phyloP scores from a whole-genome alignment of 2,329 filamentous ascomycete genomes.

The Pseudopyricularia javanii region DNA sequence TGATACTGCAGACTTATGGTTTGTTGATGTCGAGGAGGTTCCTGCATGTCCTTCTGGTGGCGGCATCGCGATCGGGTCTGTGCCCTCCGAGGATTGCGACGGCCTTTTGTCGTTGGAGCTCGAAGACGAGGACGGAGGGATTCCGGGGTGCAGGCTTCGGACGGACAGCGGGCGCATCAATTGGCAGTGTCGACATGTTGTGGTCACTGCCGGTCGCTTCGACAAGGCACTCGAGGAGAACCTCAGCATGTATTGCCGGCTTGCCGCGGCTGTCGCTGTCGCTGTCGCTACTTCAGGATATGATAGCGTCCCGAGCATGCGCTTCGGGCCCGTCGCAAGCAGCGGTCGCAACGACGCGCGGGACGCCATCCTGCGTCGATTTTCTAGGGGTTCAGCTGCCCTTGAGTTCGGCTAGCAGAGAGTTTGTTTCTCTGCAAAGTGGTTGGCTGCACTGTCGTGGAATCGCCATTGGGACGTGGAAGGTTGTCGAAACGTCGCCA shows the following conservation, averaged over 20 bases:
- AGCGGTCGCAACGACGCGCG: conserved; percentile 1
- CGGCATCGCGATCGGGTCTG: not conserved
- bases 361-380: not conserved
- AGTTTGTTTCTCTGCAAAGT: not conserved
- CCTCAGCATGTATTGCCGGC: not conserved
- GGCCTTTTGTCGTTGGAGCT: not conserved
- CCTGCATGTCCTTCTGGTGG: not conserved
- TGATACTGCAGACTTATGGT: not conserved
- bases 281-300: not conserved
- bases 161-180: not conserved
- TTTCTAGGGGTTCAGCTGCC: not conserved
- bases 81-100: not conserved
- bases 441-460: not conserved
- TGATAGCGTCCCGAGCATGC: not conserved
- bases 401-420: not conserved
- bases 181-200: not conserved
- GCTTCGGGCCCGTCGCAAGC: not conserved
- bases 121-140: not conserved
- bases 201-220: not conserved
- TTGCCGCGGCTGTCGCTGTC: not conserved
- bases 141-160: not conserved
- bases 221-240: not conserved
- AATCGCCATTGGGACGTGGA: no score
- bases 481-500: no score
- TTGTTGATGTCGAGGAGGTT: not conserved